These are phyloP conservation scores for Xerocomus cyaneibrunnescens DNA, from an alignment of 1,284 basidiomycete species.

Conservation along the genomic window DNA sequence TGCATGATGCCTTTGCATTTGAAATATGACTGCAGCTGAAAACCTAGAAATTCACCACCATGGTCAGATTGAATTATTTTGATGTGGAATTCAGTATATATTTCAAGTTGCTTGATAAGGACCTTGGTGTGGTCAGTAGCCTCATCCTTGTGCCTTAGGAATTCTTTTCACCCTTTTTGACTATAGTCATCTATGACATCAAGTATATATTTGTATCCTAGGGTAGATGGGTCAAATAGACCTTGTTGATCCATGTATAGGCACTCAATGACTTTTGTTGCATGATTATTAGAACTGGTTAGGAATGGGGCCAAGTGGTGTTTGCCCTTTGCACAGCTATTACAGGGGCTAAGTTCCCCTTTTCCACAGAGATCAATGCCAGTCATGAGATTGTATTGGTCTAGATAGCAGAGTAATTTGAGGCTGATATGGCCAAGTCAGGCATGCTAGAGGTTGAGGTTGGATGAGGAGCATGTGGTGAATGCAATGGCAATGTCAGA, in stretches of 20 bases:
- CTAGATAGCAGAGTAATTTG: neutral
- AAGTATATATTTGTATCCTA: neutral
- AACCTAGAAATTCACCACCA: no score
- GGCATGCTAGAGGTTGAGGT: slow-evolving; percentile 1
- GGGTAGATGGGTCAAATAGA: neutral
- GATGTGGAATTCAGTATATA: no score
- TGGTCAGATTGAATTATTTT: neutral
- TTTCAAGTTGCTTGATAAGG: no score
- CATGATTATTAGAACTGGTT: neutral
- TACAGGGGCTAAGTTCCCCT: neutral
- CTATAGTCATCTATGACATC: neutral
- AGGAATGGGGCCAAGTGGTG: neutral
- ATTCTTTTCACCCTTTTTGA: no score
- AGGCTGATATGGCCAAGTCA: slow-evolving; percentile 8
- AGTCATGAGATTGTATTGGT: slow-evolving; percentile 4
- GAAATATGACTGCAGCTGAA: no score
- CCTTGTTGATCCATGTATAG: slow-evolving; percentile 15
- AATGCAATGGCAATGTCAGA: no score
- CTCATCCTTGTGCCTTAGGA: no score
- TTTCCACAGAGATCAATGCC: slow-evolving; percentile 3
- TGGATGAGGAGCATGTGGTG: no score
- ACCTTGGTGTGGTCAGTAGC: no score
- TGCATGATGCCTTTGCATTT: no score
- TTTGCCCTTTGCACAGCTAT: slow-evolving; percentile 4
- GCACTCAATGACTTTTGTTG: neutral